Evolutionary conservation across 148 eudicot species (phyloP).

Genomic region (Camellia sinensis): DNA sequence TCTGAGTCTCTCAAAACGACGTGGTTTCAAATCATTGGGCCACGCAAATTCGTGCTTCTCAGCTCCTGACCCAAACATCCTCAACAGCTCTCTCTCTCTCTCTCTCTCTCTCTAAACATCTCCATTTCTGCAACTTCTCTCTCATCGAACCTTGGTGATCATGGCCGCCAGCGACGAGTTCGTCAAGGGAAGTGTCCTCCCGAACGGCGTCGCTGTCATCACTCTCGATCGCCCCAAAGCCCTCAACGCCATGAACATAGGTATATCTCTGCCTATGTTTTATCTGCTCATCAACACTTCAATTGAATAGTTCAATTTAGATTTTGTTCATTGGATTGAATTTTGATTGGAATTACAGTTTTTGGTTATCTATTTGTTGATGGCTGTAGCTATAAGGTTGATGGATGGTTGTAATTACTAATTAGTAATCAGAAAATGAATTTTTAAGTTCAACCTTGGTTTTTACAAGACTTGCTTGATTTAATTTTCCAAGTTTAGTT

Average conservation of each 20-base stretch:
- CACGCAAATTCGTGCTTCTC: slow-evolving; percentile 14
- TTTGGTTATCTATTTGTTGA: not conserved
- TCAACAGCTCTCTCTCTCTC: not conserved
- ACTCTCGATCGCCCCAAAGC: slow-evolving; percentile 97
- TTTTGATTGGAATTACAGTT: not conserved
- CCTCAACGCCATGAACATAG: slow-evolving; percentile 95
- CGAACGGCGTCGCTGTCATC: slow-evolving; percentile 87
- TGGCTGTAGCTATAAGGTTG: too few species aligned
- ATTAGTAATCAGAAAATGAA: not conserved
- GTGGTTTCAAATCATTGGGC: too few species aligned
- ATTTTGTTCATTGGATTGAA: not conserved
- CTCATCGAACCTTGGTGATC: slow-evolving; percentile 37
- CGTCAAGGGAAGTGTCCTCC: slow-evolving; percentile 68
- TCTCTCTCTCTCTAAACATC: slow-evolving; percentile 10
- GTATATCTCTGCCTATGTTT: slow-evolving; percentile 24
- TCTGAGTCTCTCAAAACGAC: too few species aligned
- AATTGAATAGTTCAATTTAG: not conserved
- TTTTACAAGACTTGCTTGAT: not conserved
- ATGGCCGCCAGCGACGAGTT: slow-evolving; percentile 68
- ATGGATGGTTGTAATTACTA: not conserved
- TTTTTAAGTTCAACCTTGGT: not conserved
- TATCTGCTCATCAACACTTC: not conserved
- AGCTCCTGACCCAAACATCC: slow-evolving; percentile 36
- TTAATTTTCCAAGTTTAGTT: not conserved
- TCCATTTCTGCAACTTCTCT: slow-evolving; percentile 16